Conservation (phyloP, 805 yeast genomes). For the Nakazawaea wickerhamii region DNA sequence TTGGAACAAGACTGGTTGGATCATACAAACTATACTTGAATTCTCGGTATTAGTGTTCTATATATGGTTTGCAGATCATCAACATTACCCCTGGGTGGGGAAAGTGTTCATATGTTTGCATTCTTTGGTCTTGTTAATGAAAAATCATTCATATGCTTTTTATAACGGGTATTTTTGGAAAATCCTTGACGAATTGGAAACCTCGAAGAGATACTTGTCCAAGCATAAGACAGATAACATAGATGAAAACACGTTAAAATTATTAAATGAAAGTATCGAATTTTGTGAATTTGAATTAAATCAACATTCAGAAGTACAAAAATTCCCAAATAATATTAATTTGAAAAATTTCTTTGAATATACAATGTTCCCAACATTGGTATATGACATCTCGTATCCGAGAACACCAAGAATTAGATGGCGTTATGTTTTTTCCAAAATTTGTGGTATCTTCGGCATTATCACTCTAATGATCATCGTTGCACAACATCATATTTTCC, state of each 20-base stretch:
- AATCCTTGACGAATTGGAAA: slow-evolving; percentile 47
- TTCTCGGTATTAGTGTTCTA: slow-evolving; percentile 45
- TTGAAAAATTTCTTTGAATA: slow-evolving; percentile 63
- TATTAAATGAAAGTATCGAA: slow-evolving; percentile 43
- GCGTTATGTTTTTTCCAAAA: slow-evolving; percentile 61
- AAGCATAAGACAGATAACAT: slow-evolving; percentile 29
- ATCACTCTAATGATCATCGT: slow-evolving; percentile 75
- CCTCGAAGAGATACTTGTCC: slow-evolving; percentile 39
- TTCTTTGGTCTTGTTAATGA: slow-evolving; percentile 84
- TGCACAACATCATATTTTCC: slow-evolving; percentile 72
- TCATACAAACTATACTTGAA: slow-evolving; percentile 53
- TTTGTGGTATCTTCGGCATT: slow-evolving; percentile 81
- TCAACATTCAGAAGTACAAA: slow-evolving; percentile 35
- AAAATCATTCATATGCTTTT: slow-evolving; percentile 89
- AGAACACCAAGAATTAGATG: slow-evolving; percentile 65
- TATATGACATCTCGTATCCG: slow-evolving; percentile 79
- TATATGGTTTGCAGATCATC: slow-evolving; percentile 48
- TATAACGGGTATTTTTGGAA: slow-evolving; percentile 88
- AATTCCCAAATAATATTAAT: slow-evolving; percentile 73
- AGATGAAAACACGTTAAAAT: slow-evolving; percentile 26
- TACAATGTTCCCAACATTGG: slow-evolving; percentile 86
- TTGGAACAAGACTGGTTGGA: slow-evolving; percentile 69
- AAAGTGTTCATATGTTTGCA: slow-evolving; percentile 81
- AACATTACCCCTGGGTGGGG: slow-evolving; percentile 82
- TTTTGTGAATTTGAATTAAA: slow-evolving; percentile 69